phyloP scores from a whole-genome alignment of 345 rosid genomes.

The Luvunga scandens region DNA sequence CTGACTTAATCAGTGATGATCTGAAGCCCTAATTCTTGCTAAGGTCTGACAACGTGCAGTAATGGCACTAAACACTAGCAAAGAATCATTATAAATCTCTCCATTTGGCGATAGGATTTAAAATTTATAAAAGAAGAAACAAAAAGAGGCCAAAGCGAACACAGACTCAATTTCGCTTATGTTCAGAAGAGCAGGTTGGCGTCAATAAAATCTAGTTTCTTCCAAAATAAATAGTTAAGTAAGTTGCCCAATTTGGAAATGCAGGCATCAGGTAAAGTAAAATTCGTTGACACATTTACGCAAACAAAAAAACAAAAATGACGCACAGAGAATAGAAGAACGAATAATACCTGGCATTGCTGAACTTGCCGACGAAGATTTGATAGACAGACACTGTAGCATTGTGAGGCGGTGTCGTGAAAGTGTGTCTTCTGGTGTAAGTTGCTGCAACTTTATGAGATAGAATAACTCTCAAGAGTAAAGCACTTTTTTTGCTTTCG shows the following conservation, averaged over 20 bases:
- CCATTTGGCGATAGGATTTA: background rate
- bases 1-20: background rate
- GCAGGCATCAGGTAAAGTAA: background rate
- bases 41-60: too few relatives aligned
- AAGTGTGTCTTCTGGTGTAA: background rate
- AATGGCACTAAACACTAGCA: background rate
- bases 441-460: background rate
- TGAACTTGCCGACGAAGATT: constrained; percentile 39
- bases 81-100: too few relatives aligned
- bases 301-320: constrained; percentile 31
- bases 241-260: background rate
- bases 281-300: constrained; percentile 34
- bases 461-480: background rate
- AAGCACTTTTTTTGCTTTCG: background rate
- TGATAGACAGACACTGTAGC: constrained; percentile 51
- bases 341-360: constrained; percentile 3
- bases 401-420: constrained; percentile 1
- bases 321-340: background rate
- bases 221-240: too few relatives aligned
- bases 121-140: background rate
- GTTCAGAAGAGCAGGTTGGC: background rate
- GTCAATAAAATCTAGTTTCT: background rate
- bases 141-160: background rate
- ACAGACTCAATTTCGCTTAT: background rate
- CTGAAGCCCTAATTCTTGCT: background rate